Base-by-base conservation (phyloP, 2,329 filamentous ascomycete species). In the Penicillium crustosum region DNA sequence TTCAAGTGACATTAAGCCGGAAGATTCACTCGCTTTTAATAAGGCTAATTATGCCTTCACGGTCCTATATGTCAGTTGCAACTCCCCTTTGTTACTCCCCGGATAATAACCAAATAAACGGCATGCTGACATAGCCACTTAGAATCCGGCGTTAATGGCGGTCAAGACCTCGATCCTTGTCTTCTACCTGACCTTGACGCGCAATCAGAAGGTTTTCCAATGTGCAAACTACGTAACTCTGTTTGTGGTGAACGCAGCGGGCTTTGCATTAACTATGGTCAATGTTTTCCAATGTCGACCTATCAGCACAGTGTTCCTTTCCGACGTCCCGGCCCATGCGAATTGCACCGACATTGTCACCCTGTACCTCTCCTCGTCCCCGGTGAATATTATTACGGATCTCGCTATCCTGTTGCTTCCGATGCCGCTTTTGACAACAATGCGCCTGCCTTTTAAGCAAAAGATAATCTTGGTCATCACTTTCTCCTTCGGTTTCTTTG, bases 101-200 rank as follows among this genome's bases (percentile, higher is more conserved):
- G 6, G 12, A 5, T n/a, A 10, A 36, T n/a, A 31, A 8, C 12
- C 7, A 4, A 29, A 29, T 25, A n/a, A 35, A 43, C 21, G 31
- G 7, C 25, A 7, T 29, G 19, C 49, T 59, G 41, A 57, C 38
- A 57, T 38, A 48, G 17, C 0, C 9, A 19, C 21, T n/a, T 67
- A 93, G 87, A 95, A 96, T 70, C 92, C 92, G 13, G 89, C 90
- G 4, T 81, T 96, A 55, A 95, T 96, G 90, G 87, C 89, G 3
- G 91, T 91, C 50, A 97, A 97, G 77, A 92, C 90, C 0, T 95
- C 91, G n/a, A 90, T 97, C 66, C 81, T 97, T 57, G 82, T 94
- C 53, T 97, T 97, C 75, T 97, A 95, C 76, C 81, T 97, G 49
- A 88, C 89, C 41, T 81, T 97, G 48, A 90, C 91, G 27, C 89